Percentiles rank a stretch among this genome's conserved stretches.
These are phyloP conservation scores for Incumbomyces lentus DNA, from an alignment of 2,329 filamentous ascomycete genomes.

Conservation along the genomic window DNA sequence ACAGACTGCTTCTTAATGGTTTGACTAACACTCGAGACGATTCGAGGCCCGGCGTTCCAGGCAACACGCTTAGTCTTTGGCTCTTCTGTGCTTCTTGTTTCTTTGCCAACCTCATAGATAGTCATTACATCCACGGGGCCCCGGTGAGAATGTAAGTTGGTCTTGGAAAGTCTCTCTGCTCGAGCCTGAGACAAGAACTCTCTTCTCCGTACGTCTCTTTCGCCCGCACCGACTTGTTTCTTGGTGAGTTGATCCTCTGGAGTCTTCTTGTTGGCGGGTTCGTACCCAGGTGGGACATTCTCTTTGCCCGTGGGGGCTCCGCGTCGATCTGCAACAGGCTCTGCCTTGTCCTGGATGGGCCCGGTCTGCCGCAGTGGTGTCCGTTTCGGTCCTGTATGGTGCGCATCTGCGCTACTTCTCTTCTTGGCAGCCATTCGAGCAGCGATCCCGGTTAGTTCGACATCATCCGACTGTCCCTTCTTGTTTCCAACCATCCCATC, in stretches of 20 bases:
- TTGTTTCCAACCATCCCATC: conserved; percentile 8
- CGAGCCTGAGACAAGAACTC: conserved; percentile 4
- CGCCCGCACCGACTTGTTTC: not conserved
- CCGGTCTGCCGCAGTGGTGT: conserved; percentile 38
- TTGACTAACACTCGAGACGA: not conserved
- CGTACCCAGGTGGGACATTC: conserved; percentile 46
- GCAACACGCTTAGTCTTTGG: not conserved
- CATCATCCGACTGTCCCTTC: conserved; percentile 13
- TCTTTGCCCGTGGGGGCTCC: conserved; percentile 52
- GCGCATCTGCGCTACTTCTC: conserved; percentile 16
- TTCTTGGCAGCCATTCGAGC: conserved; percentile 26
- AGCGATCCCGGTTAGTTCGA: conserved; percentile 26
- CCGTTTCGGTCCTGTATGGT: conserved; percentile 39
- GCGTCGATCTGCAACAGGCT: conserved; percentile 33
- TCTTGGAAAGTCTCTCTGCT: not conserved
- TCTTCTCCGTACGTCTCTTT: conserved; percentile 5
- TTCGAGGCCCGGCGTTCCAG: conserved; percentile 1
- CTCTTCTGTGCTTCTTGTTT: not conserved
- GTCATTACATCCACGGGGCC: not conserved
- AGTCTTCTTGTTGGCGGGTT: not conserved
- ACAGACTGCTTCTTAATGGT: not conserved
- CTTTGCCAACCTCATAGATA: conserved; percentile 6
- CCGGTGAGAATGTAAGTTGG: not conserved
- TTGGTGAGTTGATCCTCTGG: conserved; percentile 16
- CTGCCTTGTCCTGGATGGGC: conserved; percentile 31